Base-by-base conservation (phyloP, 1,284 basidiomycete species). In the Ceratobasidium sp. region DNA sequence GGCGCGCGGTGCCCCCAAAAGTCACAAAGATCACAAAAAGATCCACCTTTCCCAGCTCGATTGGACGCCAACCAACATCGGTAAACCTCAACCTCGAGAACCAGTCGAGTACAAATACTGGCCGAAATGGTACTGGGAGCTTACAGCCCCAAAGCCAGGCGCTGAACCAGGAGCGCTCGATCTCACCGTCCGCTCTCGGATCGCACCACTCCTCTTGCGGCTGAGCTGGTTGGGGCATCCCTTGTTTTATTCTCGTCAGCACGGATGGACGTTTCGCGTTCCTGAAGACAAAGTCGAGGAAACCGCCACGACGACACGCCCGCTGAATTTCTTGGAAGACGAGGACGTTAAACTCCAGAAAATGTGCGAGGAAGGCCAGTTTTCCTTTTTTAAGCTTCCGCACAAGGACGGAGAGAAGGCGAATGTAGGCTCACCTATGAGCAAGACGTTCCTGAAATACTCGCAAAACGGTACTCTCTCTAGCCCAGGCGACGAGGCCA, bases 41-140 rank as follows among this genome's bases (percentile, higher is more conserved):
- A 57, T 57, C 8, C 19, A 45, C 9, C 47, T 60, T 22, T 50
- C 54, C 17, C 72, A 73, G 45, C 72, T 69, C 22, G 50, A 75
- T 56, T 69, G 60, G 74, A 75, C 22, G 29, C 44, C 45, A 9
- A 57, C 59, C 22, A 47, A 48, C 24, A n/a, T 72, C 4, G 56
- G 45, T 27, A 65, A 76, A 53, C 31, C 41, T n/a, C 66, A 27
- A 5, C 17, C 60, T 27, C 59, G 45, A 45, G 56, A 72, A 22
- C 36, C 53, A 15, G 51, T 73, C 36, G 51, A 53, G 27, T 66
- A 66, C 51, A 33, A 53, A 33, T 48, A 65, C 56, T 89, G 89
- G 89, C 97, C 97, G 0, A 94, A 96, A 80, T 99, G 98, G 97
- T 99, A 96, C 81, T 97, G 94, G 95, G 96, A 99, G 50, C 88